Percentiles rank a stretch among this genome's conserved stretches.
Conservation (phyloP, 2,329 filamentous ascomycete species). For the Zymoseptoria ardabiliae region DNA sequence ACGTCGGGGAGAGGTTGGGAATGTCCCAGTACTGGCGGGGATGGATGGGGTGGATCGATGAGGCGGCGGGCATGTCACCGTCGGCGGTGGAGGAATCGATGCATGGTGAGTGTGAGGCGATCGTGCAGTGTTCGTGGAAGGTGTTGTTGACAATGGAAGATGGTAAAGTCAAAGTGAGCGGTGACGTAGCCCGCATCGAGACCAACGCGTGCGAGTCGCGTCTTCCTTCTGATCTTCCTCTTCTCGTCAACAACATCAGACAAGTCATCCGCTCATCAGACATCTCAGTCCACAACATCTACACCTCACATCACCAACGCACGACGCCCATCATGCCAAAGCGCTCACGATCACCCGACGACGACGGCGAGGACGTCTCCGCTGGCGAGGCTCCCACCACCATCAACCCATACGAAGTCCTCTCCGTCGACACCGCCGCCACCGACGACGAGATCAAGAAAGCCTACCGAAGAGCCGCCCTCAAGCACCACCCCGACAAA, state of each 20-base stretch:
- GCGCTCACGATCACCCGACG: conserved; percentile 6
- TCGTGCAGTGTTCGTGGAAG: neutral
- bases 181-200: neutral
- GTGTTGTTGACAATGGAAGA: neutral
- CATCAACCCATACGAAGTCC: conserved; percentile 69
- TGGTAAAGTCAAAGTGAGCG: neutral
- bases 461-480: conserved; percentile 83
- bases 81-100: conserved; percentile 1
- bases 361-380: conserved; percentile 41
- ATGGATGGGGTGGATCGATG: conserved; percentile 34
- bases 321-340: conserved; percentile 8
- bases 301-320: neutral
- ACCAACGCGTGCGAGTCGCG: neutral
- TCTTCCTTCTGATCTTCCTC: neutral
- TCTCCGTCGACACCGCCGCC: conserved; percentile 60
- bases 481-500: conserved; percentile 69
- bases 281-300: neutral
- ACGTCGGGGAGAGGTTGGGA: conserved; percentile 47
- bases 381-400: conserved; percentile 59
- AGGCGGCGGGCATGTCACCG: conserved; percentile 32
- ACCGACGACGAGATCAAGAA: conserved; percentile 75
- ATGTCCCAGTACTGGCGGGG: conserved; percentile 53
- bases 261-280: neutral
- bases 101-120: neutral
- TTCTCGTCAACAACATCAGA: neutral